Evolutionary conservation across 202 grass and related monocot species (phyloP).

Genomic region (Dendrocalamus latiflorus): DNA sequence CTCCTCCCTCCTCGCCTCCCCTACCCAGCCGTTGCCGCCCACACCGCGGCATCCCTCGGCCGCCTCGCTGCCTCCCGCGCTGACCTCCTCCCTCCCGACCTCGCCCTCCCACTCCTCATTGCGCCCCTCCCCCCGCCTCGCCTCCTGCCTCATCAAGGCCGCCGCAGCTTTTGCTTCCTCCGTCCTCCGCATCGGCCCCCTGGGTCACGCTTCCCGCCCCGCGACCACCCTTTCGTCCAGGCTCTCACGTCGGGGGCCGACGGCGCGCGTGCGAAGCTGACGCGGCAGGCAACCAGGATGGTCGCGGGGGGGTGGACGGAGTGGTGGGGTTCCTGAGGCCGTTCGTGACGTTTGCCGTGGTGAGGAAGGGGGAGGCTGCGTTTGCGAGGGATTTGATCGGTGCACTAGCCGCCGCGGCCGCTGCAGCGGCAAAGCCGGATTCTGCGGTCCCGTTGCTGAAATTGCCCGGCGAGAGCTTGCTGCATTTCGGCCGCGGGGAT

Average conservation of each 20-base stretch:
- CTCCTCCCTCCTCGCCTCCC: no score
- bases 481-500: no score
- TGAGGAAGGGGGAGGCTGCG: constrained; percentile 46
- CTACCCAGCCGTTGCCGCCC: constrained; percentile 37
- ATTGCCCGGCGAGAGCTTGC: no score
- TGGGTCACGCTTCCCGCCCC: constrained; percentile 25
- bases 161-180: constrained; percentile 49
- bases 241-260: constrained; percentile 43
- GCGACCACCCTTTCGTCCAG: constrained; percentile 83
- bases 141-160: constrained; percentile 64
- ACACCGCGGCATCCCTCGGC: constrained; percentile 42
- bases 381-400: no score
- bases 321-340: constrained; percentile 59
- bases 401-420: constrained; percentile 50
- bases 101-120: no score
- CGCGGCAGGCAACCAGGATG: constrained; percentile 68
- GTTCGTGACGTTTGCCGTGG: constrained; percentile 64
- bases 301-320: constrained; percentile 30
- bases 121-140: constrained; percentile 39
- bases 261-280: constrained; percentile 52
- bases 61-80: no score
- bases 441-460: no score
- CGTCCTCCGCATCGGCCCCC: constrained; percentile 36
- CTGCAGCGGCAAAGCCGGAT: no score
- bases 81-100: no score